These are phyloP conservation scores for Pelargonium australe DNA, from an alignment of 441 rosid species.

Conservation along the genomic window DNA sequence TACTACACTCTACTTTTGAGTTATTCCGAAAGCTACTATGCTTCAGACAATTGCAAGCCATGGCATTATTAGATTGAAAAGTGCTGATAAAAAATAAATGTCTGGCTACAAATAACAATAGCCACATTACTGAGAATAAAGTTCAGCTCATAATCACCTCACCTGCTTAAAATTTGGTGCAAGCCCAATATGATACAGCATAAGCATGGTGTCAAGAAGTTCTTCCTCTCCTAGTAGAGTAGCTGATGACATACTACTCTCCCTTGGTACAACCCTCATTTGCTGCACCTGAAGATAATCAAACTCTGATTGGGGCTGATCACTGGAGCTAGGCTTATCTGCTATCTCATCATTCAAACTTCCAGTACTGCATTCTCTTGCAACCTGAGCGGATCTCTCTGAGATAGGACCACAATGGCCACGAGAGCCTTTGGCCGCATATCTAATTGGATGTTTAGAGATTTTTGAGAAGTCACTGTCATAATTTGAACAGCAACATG, in stretches of 20 bases:
- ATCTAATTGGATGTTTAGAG: slow-evolving; percentile 53
- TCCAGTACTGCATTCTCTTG: slow-evolving; percentile 74
- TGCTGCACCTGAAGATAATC: slow-evolving; percentile 60
- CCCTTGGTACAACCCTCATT: slow-evolving; percentile 46
- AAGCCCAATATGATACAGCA: slow-evolving; percentile 80
- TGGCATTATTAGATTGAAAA: too few relatives aligned
- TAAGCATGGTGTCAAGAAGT: slow-evolving; percentile 70
- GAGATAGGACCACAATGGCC: slow-evolving; percentile 57
- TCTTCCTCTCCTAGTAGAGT: slow-evolving; percentile 74
- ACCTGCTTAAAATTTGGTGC: slow-evolving; percentile 98
- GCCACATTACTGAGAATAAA: not conserved
- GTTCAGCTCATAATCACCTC: slow-evolving; percentile 11
- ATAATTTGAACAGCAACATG: slow-evolving; percentile 87
- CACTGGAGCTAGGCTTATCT: slow-evolving; percentile 90
- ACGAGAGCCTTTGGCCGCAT: slow-evolving; percentile 49
- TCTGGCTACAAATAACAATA: too few relatives aligned
- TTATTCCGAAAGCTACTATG: not conserved
- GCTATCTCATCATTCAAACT: slow-evolving; percentile 79
- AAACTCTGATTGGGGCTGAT: slow-evolving; percentile 81
- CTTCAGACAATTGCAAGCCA: too few relatives aligned
- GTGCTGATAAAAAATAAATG: too few relatives aligned
- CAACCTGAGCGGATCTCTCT: slow-evolving; percentile 81
- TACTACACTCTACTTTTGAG: not conserved
- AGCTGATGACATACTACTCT: slow-evolving; percentile 55
- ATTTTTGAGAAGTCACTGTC: slow-evolving; percentile 64